phyloP scores from a whole-genome alignment of 345 rosid species.

The Capsella bursapastoris region DNA sequence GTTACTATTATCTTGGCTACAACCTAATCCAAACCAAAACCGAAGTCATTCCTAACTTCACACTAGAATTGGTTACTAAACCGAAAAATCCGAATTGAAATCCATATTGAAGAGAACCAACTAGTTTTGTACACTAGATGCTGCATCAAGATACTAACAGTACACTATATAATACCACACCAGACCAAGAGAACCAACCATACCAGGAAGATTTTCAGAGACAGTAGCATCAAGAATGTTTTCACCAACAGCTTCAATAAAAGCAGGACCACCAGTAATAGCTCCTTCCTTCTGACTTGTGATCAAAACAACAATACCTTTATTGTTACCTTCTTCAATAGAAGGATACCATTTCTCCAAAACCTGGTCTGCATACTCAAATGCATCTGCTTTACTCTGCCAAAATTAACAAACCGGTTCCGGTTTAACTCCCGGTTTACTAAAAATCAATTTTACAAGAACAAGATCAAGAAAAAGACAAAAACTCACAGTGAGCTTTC shows the following conservation, averaged over 20 bases:
- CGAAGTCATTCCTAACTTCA: background rate
- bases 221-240: conserved; percentile 83
- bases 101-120: background rate
- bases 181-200: background rate
- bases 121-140: background rate
- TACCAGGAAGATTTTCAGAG: conserved; percentile 96
- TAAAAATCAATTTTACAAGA: background rate
- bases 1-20: too few species aligned
- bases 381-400: conserved; percentile 99
- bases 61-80: background rate
- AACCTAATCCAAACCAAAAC: background rate
- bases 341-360: conserved; percentile 94
- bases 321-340: conserved; percentile 83
- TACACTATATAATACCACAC: background rate
- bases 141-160: background rate
- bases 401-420: conserved; percentile 23
- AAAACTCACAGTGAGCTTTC: conserved; percentile 87
- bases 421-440: conserved; percentile 6
- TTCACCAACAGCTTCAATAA: conserved; percentile 88
- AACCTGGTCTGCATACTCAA: conserved; percentile 97
- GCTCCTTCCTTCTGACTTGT: conserved; percentile 99
- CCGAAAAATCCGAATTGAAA: background rate
- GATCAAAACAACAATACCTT: conserved; percentile 89
- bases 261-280: conserved; percentile 94
- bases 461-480: background rate